Conservation (phyloP, 306 rosid species). For the Acacia melanoxylon region DNA sequence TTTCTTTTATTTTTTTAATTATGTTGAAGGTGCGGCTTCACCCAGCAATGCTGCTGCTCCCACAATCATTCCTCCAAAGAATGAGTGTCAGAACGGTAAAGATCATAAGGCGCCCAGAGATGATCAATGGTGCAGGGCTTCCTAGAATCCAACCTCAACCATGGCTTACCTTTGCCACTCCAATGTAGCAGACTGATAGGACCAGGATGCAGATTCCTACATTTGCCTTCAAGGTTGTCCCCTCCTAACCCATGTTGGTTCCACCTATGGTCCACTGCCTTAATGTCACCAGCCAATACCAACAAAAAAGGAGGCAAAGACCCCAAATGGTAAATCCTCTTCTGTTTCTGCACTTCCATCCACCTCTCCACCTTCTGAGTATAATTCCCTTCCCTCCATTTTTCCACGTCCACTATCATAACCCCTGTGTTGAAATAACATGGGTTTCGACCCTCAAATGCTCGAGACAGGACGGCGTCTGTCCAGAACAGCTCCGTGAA, state of each 20-base stretch:
- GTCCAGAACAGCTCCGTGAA: slow-evolving; percentile 73
- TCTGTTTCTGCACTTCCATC: slow-evolving; percentile 82
- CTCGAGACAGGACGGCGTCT: slow-evolving; percentile 32
- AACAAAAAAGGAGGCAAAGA: slow-evolving; percentile 85
- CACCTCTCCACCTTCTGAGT: slow-evolving; percentile 65
- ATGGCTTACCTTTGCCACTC: slow-evolving; percentile 94
- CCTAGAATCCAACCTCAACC: slow-evolving; percentile 90
- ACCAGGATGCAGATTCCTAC: slow-evolving; percentile 80
- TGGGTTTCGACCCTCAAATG: slow-evolving; percentile 56
- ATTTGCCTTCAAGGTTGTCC: slow-evolving; percentile 77
- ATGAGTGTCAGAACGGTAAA: slow-evolving; percentile 59
- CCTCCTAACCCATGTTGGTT: slow-evolving; percentile 93
- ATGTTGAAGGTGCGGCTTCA: too few relatives aligned
- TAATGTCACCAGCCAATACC: slow-evolving; percentile 70
- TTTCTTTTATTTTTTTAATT: not conserved
- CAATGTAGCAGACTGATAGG: slow-evolving; percentile 84
- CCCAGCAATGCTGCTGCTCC: not conserved
- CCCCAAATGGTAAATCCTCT: slow-evolving; percentile 79
- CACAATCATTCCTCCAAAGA: slow-evolving; percentile 63
- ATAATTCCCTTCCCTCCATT: slow-evolving; percentile 69
- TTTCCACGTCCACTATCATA: slow-evolving; percentile 73
- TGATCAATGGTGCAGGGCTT: slow-evolving; percentile 81
- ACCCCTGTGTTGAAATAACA: slow-evolving; percentile 92
- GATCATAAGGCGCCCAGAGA: slow-evolving; percentile 89
- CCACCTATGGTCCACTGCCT: slow-evolving; percentile 80